Conservation (phyloP, 345 rosid genomes). For the Gossypium turneri region DNA sequence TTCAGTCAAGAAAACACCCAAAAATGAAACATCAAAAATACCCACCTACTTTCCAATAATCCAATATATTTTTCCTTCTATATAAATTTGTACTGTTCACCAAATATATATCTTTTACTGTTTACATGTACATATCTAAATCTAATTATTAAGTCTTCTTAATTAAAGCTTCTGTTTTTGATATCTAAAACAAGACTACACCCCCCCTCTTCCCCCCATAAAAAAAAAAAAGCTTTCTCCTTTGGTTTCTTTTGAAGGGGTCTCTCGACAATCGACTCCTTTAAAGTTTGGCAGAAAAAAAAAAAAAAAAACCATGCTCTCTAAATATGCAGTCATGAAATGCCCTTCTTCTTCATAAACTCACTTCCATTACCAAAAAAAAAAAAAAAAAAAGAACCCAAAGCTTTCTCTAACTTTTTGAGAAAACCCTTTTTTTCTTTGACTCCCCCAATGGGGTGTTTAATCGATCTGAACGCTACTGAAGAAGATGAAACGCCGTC, state of each 20-base stretch:
- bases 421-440: neutral
- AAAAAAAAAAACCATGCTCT: neutral
- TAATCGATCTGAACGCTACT: slow-evolving; percentile 91
- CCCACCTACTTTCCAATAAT: neutral
- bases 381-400: neutral
- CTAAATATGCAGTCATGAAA: slow-evolving; percentile 39
- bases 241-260: slow-evolving; percentile 18
- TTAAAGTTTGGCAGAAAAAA: neutral
- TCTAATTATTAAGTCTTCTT: neutral
- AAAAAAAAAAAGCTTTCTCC: neutral
- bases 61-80: neutral
- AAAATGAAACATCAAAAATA: neutral
- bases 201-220: too few species aligned
- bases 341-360: slow-evolving; percentile 12
- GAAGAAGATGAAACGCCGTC: slow-evolving; percentile 85
- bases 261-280: slow-evolving; percentile 9
- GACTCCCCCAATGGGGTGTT: slow-evolving; percentile 51
- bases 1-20: slow-evolving; percentile 9
- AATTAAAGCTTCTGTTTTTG: too few species aligned
- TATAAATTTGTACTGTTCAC: too few species aligned
- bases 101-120: neutral
- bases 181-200: too few species aligned
- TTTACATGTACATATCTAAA: neutral
- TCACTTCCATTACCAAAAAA: neutral
- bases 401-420: neutral